Evolutionary conservation across 1,139 yeast species (phyloP).

Genomic region (Hemisphaericaspora lyxosophila): DNA sequence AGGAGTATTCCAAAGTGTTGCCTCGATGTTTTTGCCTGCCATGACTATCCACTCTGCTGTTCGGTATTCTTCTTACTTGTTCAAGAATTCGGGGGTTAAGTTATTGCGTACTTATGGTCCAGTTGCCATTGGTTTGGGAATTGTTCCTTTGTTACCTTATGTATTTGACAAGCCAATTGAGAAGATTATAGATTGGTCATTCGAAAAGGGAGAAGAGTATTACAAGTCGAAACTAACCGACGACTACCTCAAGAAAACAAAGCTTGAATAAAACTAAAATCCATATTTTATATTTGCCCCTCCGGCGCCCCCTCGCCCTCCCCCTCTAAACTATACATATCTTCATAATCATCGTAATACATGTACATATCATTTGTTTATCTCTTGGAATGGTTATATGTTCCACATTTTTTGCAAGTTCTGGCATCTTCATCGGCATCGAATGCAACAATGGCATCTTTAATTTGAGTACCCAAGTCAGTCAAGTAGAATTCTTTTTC

Average conservation of each 20-base stretch:
- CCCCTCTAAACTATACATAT: not conserved
- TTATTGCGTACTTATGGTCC: constrained; percentile 67
- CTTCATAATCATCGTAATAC: constrained; percentile 1
- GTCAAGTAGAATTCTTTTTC: constrained; percentile 71
- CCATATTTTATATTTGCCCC: too few species aligned
- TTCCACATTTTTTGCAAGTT: constrained; percentile 76
- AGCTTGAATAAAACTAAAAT: not conserved
- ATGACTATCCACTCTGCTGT: constrained; percentile 82
- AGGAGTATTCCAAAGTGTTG: constrained; percentile 76
- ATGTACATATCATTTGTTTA: constrained; percentile 19
- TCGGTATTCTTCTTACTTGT: constrained; percentile 60
- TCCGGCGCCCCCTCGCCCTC: too few species aligned
- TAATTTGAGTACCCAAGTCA: constrained; percentile 89
- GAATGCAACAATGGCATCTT: constrained; percentile 73
- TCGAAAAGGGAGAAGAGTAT: constrained; percentile 55
- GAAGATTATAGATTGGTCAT: constrained; percentile 60
- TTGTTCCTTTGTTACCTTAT: constrained; percentile 78
- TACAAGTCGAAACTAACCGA: constrained; percentile 18
- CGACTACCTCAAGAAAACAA: not conserved
- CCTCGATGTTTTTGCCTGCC: constrained; percentile 87
- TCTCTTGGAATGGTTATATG: constrained; percentile 63
- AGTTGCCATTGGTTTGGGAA: constrained; percentile 70
- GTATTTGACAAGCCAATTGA: constrained; percentile 84
- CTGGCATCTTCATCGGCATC: constrained; percentile 62
- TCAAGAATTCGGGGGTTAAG: constrained; percentile 44